Conservation (phyloP, 768 basidiomycete genomes). For the Amanita phalloides region DNA sequence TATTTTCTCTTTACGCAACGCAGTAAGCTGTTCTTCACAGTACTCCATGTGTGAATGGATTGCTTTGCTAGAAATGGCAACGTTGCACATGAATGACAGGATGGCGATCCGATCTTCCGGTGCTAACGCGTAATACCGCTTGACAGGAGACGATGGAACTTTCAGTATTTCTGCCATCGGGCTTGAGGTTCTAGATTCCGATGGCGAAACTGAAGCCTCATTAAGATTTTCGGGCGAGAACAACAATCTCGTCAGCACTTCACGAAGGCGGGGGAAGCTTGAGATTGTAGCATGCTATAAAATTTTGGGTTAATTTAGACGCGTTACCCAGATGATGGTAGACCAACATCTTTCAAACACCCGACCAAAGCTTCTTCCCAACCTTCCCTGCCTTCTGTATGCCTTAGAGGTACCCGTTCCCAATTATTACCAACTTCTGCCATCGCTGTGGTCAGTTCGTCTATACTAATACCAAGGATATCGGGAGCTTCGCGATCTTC, state of each 20-base stretch:
- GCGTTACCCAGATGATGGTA: not conserved
- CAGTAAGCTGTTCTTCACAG: constrained; percentile 83
- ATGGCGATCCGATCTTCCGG: constrained; percentile 77
- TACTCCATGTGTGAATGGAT: constrained; percentile 86
- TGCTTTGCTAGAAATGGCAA: constrained; percentile 83
- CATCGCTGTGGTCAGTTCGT: constrained; percentile 56
- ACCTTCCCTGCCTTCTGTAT: constrained; percentile 64
- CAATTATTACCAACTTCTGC: constrained; percentile 80
- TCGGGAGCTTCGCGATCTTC: constrained; percentile 30
- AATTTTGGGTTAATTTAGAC: constrained; percentile 1
- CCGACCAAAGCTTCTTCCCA: constrained; percentile 92
- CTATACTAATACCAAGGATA: constrained; percentile 47
- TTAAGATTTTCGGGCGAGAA: constrained; percentile 50
- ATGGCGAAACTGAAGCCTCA: constrained; percentile 33
- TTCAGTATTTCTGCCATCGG: constrained; percentile 31
- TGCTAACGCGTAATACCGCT: constrained; percentile 66
- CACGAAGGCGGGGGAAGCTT: constrained; percentile 65
- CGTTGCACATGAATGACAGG: constrained; percentile 79
- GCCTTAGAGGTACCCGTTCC: constrained; percentile 68
- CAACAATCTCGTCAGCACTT: constrained; percentile 60
- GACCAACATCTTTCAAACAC: constrained; percentile 80
- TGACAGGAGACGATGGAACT: constrained; percentile 39
- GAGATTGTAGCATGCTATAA: constrained; percentile 60
- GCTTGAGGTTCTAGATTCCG: constrained; percentile 37
- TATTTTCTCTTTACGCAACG: constrained; percentile 89